Base-by-base conservation (phyloP, 768 basidiomycete species). In the Hericium coralloides region DNA sequence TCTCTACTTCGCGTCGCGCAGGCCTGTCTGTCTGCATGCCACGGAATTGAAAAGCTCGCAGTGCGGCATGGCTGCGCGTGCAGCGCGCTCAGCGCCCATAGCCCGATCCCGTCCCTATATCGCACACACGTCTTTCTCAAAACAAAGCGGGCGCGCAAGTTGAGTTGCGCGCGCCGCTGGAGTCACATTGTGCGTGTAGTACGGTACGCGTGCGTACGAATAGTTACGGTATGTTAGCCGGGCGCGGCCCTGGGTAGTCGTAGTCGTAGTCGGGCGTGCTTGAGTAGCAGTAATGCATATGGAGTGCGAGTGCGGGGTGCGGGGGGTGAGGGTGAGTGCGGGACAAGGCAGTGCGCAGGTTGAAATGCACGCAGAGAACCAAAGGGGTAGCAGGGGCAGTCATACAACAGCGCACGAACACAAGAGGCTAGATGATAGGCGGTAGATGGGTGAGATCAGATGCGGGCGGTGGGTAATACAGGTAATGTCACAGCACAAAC, bases 281-380 rank as follows among this genome's bases (percentile, higher is more conserved):
- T 38, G 15, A 39, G 38, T 15, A 39, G 15, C 17, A 43, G 31
- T 43, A 18, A 43, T 43, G 41, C 41, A 18, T 39, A 15, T 39
- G 38, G 41, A 8, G 41, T 7, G 14, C 18, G 41, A 12, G 12
- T 43, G 18, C 12, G 8, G 41, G 41, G n/a, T 5, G 20, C 12
- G 43, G 2, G 14, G 53, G 38, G 52, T 23, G 53, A 20, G 52
- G 48, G 37, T 48, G 58, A 56, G 51, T 37, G 53, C n/a, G 39
- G 20, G 39, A 60, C 58, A 63, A 56, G 54, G 56, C 58, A 36
- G 58, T 64, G 65, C 64, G 66, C 66, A 68, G 66, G 67, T 67
- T 67, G 66, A 67, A 66, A 64, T 65, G 64, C 64, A 60, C 55
- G 55, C 57, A 55, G 41, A 52, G 39, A 52, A 47, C 60, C 49